Evolutionary conservation across 768 basidiomycete species (phyloP).

Genomic region (Leccinum rimulosum): DNA sequence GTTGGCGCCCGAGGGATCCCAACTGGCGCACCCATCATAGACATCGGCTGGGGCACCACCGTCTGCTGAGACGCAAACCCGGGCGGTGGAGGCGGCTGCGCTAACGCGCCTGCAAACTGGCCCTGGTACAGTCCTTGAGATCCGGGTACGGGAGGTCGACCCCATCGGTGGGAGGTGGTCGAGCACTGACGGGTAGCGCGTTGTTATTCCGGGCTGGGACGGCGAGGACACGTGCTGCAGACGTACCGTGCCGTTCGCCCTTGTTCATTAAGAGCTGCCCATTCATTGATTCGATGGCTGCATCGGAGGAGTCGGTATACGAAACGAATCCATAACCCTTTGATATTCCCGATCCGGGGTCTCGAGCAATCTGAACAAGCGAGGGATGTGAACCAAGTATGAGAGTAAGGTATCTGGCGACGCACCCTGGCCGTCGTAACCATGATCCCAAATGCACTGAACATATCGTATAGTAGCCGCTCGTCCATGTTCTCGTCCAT

Average conservation of each 20-base stretch:
- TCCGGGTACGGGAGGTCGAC: slow-evolving; percentile 19
- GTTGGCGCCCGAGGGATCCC: slow-evolving; percentile 32
- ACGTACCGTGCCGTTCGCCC: slow-evolving; percentile 94
- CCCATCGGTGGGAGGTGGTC: slow-evolving; percentile 73
- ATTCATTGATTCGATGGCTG: slow-evolving; percentile 96
- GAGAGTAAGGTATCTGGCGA: neutral
- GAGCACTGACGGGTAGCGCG: slow-evolving; percentile 73
- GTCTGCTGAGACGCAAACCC: slow-evolving; percentile 41
- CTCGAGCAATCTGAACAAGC: slow-evolving; percentile 76
- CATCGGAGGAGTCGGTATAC: slow-evolving; percentile 75
- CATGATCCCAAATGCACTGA: slow-evolving; percentile 92
- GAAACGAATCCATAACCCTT: slow-evolving; percentile 77
- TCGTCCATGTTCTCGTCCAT: slow-evolving; percentile 96
- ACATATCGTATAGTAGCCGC: slow-evolving; percentile 88
- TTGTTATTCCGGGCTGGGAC: slow-evolving; percentile 96
- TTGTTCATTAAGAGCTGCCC: slow-evolving; percentile 98
- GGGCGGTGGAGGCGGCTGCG: slow-evolving; percentile 58
- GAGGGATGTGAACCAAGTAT: neutral
- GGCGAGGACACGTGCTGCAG: slow-evolving; percentile 94
- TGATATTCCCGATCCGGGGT: slow-evolving; percentile 29
- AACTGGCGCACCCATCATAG: slow-evolving; percentile 35
- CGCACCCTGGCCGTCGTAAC: slow-evolving; percentile 82
- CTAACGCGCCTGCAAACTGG: slow-evolving; percentile 90
- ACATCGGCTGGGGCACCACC: slow-evolving; percentile 19
- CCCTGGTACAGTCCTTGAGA: slow-evolving; percentile 81